These are phyloP conservation scores for Echites panduratus DNA, from an alignment of 257 asterid genomes.

Conservation along the genomic window DNA sequence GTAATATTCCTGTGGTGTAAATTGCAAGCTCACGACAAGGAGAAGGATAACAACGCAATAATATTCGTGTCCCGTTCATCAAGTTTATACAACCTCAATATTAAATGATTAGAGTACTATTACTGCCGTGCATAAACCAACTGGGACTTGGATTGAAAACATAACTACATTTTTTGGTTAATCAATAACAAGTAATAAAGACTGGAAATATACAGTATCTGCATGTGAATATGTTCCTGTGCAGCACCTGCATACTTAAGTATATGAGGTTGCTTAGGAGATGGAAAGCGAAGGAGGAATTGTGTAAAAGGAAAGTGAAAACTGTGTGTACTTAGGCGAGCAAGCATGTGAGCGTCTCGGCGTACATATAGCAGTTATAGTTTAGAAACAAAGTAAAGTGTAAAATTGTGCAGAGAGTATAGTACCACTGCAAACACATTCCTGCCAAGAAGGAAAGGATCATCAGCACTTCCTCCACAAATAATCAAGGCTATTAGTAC, in stretches of 20 bases:
- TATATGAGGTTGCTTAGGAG: conserved; percentile 29
- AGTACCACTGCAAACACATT: background rate
- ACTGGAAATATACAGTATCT: background rate
- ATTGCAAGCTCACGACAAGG: too few species aligned
- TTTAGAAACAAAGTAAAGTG: background rate
- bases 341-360: conserved; percentile 6
- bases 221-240: background rate
- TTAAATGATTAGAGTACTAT: too few species aligned
- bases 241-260: background rate
- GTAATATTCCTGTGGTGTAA: too few species aligned
- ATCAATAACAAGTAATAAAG: background rate
- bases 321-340: conserved; percentile 8
- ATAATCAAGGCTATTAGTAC: background rate
- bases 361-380: background rate
- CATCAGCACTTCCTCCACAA: conserved; percentile 5
- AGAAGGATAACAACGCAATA: too few species aligned
- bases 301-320: conserved; percentile 9
- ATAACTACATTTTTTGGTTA: too few species aligned
- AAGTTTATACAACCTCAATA: too few species aligned
- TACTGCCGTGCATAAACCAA: too few species aligned
- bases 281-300: conserved; percentile 19
- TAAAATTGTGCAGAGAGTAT: background rate
- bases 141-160: too few species aligned
- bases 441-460: background rate
- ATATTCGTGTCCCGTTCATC: too few species aligned